Percentiles rank a stretch among this genome's conserved stretches.
Evolutionary conservation across 768 basidiomycete species (phyloP).

Genomic region (Trametes cubensis): DNA sequence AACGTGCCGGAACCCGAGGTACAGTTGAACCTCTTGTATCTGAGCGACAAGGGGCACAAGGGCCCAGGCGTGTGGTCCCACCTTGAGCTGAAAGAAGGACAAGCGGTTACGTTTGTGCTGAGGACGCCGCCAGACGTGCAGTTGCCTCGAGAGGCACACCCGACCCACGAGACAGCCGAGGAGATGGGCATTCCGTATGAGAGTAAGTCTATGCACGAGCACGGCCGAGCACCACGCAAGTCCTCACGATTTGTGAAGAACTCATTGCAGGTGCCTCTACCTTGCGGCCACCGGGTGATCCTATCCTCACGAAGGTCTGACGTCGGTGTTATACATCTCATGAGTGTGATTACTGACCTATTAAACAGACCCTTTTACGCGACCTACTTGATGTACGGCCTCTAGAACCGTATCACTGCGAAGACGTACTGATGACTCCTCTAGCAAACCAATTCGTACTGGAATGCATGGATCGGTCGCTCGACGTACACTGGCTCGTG

Average conservation of each 20-base stretch:
- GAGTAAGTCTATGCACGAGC: constrained; percentile 32
- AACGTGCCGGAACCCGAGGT: constrained; percentile 55
- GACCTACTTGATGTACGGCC: constrained; percentile 55
- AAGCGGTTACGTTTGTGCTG: constrained; percentile 87
- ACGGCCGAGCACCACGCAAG: background rate
- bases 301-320: constrained; percentile 64
- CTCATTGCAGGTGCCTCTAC: constrained; percentile 49
- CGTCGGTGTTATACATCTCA: background rate
- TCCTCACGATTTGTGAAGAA: constrained; percentile 31
- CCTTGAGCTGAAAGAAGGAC: constrained; percentile 77
- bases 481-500: constrained; percentile 92
- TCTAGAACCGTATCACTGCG: background rate
- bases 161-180: constrained; percentile 45
- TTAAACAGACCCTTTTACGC: constrained; percentile 54
- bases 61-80: constrained; percentile 64
- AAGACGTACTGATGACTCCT: background rate
- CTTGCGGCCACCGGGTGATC: constrained; percentile 64
- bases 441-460: constrained; percentile 76
- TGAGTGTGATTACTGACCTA: background rate
- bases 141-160: constrained; percentile 33
- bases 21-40: constrained; percentile 61
- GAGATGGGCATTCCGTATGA: constrained; percentile 49
- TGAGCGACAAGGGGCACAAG: constrained; percentile 71
- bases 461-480: constrained; percentile 87
- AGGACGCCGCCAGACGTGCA: constrained; percentile 53